Evolutionary conservation across 1,284 basidiomycete genomes (phyloP).

Genomic region (Ustilago loliicola): DNA sequence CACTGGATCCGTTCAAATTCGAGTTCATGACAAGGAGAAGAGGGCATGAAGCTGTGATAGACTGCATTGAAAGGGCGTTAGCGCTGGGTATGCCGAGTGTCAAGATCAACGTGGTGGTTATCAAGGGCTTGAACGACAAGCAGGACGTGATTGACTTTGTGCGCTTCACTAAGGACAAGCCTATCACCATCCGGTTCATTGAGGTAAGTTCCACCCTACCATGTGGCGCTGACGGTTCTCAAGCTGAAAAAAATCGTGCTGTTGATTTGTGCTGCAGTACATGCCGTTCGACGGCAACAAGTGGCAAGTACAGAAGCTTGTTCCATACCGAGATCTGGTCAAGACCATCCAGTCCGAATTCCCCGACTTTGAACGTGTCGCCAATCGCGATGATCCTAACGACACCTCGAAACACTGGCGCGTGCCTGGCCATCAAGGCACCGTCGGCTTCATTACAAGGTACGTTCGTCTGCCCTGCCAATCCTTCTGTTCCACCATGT

Average conservation of each 20-base stretch:
- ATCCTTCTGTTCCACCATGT: background rate
- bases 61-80: conserved; percentile 78
- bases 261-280: conserved; percentile 72
- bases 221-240: background rate
- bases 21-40: conserved; percentile 81
- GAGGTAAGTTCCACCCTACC: conserved; percentile 71
- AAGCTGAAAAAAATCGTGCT: too few relatives aligned
- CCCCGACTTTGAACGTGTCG: conserved; percentile 35
- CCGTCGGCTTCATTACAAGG: conserved; percentile 81
- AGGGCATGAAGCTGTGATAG: conserved; percentile 82
- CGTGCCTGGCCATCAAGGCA: conserved; percentile 80
- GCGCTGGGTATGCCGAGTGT: conserved; percentile 74
- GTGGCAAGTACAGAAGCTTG: conserved; percentile 85
- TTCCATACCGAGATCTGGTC: conserved; percentile 70
- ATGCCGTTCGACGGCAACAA: conserved; percentile 89
- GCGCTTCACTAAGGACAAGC: conserved; percentile 77
- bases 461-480: conserved; percentile 7
- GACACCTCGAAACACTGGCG: conserved; percentile 85
- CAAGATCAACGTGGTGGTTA: conserved; percentile 86
- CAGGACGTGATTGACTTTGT: conserved; percentile 83
- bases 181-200: conserved; percentile 84
- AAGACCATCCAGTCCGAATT: conserved; percentile 41
- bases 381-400: conserved; percentile 76
- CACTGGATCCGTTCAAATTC: conserved; percentile 87
- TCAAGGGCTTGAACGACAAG: conserved; percentile 82